Evolutionary conservation across 1,284 basidiomycete genomes (phyloP).

Genomic region (Earliella scabrosa): DNA sequence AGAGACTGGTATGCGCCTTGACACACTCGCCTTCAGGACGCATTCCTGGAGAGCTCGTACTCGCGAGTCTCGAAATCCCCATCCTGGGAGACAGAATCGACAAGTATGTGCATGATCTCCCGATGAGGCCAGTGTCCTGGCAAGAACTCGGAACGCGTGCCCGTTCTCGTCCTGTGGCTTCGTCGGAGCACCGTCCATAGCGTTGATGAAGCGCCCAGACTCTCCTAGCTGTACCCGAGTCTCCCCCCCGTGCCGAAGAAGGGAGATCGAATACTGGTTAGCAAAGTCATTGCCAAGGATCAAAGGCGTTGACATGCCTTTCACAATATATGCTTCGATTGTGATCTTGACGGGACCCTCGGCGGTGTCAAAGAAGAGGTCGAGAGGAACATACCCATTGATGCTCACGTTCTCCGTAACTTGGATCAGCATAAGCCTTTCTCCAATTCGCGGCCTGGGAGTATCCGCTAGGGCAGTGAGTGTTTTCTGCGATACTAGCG

Average conservation of each 20-base stretch:
- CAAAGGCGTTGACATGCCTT: constrained; percentile 23
- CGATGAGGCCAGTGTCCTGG: too few species aligned
- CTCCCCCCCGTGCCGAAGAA: constrained; percentile 24
- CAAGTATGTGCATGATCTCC: too few species aligned
- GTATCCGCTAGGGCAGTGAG: constrained; percentile 10
- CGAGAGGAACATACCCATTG: constrained; percentile 31
- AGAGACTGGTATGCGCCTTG: too few species aligned
- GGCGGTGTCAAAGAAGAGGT: constrained; percentile 29
- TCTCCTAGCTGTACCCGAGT: constrained; percentile 33
- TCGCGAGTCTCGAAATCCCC: too few species aligned
- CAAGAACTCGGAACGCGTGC: too few species aligned
- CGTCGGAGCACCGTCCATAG: too few species aligned
- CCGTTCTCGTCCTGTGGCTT: too few species aligned
- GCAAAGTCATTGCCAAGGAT: constrained; percentile 38
- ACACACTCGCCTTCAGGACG: too few species aligned
- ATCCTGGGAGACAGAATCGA: too few species aligned
- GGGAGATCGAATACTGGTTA: constrained; percentile 35
- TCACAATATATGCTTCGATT: constrained; percentile 36
- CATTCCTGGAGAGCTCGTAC: too few species aligned
- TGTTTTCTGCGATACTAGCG: constrained; percentile 27
- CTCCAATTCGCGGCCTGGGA: constrained; percentile 26
- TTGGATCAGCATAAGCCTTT: constrained; percentile 33
- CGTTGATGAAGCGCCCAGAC: background rate
- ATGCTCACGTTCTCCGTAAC: constrained; percentile 35
- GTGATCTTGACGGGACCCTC: constrained; percentile 29